Percentiles rank a stretch among this genome's conserved stretches.
These are phyloP conservation scores for Cladophialophora chaetospira DNA, from an alignment of 2,329 filamentous ascomycete species.

Conservation along the genomic window DNA sequence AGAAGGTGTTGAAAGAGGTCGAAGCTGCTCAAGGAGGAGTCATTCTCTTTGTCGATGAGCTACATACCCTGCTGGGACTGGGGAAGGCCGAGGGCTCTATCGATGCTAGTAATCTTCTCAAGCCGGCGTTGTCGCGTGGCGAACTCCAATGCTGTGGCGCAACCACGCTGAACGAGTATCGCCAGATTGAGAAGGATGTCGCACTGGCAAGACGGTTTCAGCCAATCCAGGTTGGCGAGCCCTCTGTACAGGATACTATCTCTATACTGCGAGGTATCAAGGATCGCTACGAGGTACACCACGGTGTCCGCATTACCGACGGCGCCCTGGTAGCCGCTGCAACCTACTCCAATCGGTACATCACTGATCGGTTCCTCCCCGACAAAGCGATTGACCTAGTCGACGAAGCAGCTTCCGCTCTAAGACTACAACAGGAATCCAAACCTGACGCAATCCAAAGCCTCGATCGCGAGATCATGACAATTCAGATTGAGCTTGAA, in stretches of 20 bases:
- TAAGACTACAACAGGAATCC: constrained; percentile 91
- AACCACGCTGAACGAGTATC: constrained; percentile 89
- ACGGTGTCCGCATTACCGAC: constrained; percentile 93
- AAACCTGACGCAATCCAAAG: constrained; percentile 94
- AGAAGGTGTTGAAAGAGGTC: constrained; percentile 87
- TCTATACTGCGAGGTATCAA: constrained; percentile 96
- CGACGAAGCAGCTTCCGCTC: constrained; percentile 88
- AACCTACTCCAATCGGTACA: constrained; percentile 90
- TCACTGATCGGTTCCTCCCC: constrained; percentile 91
- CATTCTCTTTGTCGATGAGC: constrained; percentile 92
- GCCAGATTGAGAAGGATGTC: constrained; percentile 92
- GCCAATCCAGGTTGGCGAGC: constrained; percentile 90
- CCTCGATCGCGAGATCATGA: constrained; percentile 93
- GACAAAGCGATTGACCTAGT: constrained; percentile 98
- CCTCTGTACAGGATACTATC: constrained; percentile 86
- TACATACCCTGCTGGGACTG: constrained; percentile 86
- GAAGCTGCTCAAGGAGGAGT: constrained; percentile 85
- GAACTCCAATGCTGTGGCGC: constrained; percentile 95
- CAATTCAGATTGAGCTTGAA: constrained; percentile 94
- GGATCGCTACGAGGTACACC: constrained; percentile 95
- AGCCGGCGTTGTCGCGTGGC: constrained; percentile 88
- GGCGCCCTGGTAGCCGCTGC: constrained; percentile 88
- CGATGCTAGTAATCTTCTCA: constrained; percentile 91
- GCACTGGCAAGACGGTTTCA: constrained; percentile 91
- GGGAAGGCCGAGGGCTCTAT: constrained; percentile 96